Base-by-base conservation (phyloP, 805 yeast species). In the Middelhovenomyces tepae region DNA sequence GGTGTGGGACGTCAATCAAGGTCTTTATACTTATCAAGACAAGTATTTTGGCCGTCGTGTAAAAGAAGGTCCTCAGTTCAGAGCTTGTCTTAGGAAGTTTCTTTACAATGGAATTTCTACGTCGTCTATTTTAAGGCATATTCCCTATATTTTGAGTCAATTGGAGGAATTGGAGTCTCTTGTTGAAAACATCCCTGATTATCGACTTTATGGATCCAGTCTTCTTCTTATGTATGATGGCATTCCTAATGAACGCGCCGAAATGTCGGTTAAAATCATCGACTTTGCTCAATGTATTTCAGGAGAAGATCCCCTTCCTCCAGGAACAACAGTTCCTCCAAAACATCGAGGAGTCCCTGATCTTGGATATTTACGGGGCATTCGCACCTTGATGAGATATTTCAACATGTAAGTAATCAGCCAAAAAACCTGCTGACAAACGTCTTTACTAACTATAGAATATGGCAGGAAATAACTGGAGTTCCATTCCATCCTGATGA, bases 191-290 rank as follows among this genome's bases (percentile, higher is more conserved):
- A 64, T 91, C 31, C 61, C 63, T 10, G 87, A 89, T 6, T 91
- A 86, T 56, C 65, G 99, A 40, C 68, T 91, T 50, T 91, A 91
- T 56, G 99, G 98, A 1, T 80, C 95, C 1, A 80, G 94, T 5
- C 63, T 91, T 37, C 63, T 91, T 44, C 64, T 91, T 44, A 84
- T 91, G 77, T 89, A 89, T 56, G 97, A 91, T 51, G 93, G 86
- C 8, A 48, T 36, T 2, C 50, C 44, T 14, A 38, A 44, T 13
- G 31, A 26, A 22, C 22, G 36, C 16, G 34, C 27, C 15, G 44
- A 38, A n/a, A 45, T 46, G 16, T 32, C 36, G 31, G 74, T 86
- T n/a, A 73, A 86, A 42, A 69, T 93, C 35, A 91, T 91, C 45
- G 99, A 91, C 59, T 91, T 91, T 66, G 97, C 97, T 1, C 94